Evolutionary conservation across 2,329 filamentous ascomycete genomes (phyloP).

Genomic region (Ophiostoma populinum): DNA sequence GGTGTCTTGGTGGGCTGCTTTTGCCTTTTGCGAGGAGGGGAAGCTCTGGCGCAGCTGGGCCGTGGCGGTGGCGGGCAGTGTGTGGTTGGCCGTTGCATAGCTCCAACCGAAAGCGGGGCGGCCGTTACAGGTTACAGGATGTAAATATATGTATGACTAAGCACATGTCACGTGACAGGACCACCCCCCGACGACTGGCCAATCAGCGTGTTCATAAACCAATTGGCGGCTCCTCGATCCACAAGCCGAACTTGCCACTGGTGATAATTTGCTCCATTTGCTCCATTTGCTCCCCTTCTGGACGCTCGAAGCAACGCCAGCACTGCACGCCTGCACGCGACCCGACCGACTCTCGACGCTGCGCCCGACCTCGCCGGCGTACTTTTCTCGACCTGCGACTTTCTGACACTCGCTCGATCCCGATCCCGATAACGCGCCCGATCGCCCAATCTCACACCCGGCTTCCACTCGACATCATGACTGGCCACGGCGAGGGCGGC

Average conservation of each 20-base stretch:
- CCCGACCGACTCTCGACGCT: background rate
- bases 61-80: too few species aligned
- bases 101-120: too few species aligned
- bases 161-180: slow-evolving; percentile 7
- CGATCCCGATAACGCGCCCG: background rate
- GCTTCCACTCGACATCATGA: slow-evolving; percentile 14
- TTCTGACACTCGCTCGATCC: background rate
- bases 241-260: slow-evolving; percentile 10
- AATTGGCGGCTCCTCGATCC: slow-evolving; percentile 8
- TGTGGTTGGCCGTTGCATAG: too few species aligned
- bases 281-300: slow-evolving; percentile 3
- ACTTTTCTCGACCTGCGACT: too few species aligned
- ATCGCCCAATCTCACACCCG: background rate
- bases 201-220: slow-evolving; percentile 10
- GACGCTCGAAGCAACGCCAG: too few species aligned
- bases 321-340: too few species aligned
- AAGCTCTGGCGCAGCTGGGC: too few species aligned
- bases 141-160: slow-evolving; percentile 7
- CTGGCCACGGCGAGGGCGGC: slow-evolving; percentile 9
- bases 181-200: background rate
- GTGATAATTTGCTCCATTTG: slow-evolving; percentile 5
- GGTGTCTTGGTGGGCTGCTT: background rate
- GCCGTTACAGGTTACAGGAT: too few species aligned
- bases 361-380: too few species aligned
- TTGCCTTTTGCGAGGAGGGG: too few species aligned